Evolutionary conservation across 345 rosid species (phyloP), one percentile per base, ranked within the genome.

Genomic region (Gossypioides kirkii): DNA sequence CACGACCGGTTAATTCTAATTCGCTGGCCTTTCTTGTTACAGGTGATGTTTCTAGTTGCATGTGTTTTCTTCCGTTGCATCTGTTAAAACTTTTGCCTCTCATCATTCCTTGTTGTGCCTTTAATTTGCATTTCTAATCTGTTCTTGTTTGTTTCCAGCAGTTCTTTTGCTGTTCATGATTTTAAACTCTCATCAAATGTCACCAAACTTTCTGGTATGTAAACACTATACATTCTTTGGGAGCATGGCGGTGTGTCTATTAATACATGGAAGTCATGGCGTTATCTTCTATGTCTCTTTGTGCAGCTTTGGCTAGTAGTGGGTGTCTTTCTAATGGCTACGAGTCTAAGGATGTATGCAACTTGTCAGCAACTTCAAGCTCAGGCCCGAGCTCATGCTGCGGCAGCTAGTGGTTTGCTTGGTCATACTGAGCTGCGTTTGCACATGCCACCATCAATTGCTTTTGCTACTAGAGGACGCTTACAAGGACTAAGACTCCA

Each of bases 341-440:
- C 88, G 20, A 84, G 86, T 84, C 81, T 87, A 43, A 77, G 91
- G 82, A 88, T 90, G 90, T 86, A 85, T 61, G 90, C 90, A 64
- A 88, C 89, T 61, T 88, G 90, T 81, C 90, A 90, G 77, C 89
- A 82, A 75, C 90, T 90, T 77, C 92, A 81, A 82, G 90, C 87
- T 76, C 91, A 85, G 81, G 91, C 92, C 38, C 81, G 87, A 65
- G 86, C 88, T 81, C 91, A 86, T 71, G 87, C 90, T 45, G 88
- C 87, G 8, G 87, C 87, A 41, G 88, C 92, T 36, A 83, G 86
- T 81, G 89, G 92, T 72, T 80, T 90, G 74, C 81, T 90, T 61
- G 87, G 87, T 73, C 89, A 85, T 55, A 88, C 90, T 36, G 92
- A 90, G 71, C 66, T 90, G 74, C 89, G 87, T 59, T 80, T 86